These are phyloP conservation scores for Candida caryicola DNA, from an alignment of 805 yeast species.

Conservation along the genomic window DNA sequence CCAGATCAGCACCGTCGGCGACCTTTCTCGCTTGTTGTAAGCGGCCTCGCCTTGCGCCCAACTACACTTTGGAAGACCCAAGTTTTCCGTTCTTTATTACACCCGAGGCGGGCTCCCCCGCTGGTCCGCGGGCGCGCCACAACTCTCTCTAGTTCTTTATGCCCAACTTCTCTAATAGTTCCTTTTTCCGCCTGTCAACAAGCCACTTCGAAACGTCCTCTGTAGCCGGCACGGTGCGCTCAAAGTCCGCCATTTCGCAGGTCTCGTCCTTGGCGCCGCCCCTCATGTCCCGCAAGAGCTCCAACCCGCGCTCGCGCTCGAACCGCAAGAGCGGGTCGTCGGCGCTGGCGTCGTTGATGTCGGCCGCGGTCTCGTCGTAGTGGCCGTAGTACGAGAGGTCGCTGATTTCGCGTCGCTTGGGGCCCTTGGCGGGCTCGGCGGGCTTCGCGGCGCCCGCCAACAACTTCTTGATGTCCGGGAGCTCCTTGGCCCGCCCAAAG, in stretches of 20 bases:
- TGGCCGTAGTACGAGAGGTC: slow-evolving; percentile 45
- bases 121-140: too few species aligned
- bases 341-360: slow-evolving; percentile 1
- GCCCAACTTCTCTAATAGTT: slow-evolving; percentile 38
- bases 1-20: slow-evolving; percentile 14
- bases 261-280: slow-evolving; percentile 3
- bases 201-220: slow-evolving; percentile 46
- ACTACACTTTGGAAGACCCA: too few species aligned
- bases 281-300: slow-evolving; percentile 12
- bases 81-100: too few species aligned
- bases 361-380: slow-evolving; percentile 24
- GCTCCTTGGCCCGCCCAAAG: slow-evolving; percentile 79
- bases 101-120: too few species aligned
- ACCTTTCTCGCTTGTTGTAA: too few species aligned
- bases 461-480: slow-evolving; percentile 59
- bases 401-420: slow-evolving; percentile 16
- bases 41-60: too few species aligned
- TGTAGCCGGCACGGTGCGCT: slow-evolving; percentile 25
- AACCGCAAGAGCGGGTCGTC: slow-evolving; percentile 22
- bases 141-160: slow-evolving; percentile 7
- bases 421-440: slow-evolving; percentile 30
- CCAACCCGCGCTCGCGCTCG: slow-evolving; percentile 26
- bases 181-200: slow-evolving; percentile 43
- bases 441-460: slow-evolving; percentile 15
- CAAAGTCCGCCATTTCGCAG: slow-evolving; percentile 21